phyloP scores from a whole-genome alignment of 1,139 yeast species.

The Lodderomyces beijingensis region DNA sequence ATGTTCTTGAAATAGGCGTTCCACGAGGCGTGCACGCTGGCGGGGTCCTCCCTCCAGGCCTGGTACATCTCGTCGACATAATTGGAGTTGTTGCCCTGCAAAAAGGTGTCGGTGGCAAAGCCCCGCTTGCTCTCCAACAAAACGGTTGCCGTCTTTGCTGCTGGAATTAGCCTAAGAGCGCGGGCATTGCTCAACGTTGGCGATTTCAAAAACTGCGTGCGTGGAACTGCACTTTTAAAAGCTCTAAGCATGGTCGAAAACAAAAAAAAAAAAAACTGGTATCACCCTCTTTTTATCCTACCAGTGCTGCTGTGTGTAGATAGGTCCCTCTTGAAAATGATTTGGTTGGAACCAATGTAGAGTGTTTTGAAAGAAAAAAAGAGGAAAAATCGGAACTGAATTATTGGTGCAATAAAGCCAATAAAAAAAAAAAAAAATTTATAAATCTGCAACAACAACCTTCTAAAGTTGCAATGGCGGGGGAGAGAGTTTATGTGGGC shows the following conservation, averaged over 20 bases:
- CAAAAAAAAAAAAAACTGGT: background rate
- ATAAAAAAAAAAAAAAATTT: too few species aligned
- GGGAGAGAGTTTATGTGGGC: too few species aligned
- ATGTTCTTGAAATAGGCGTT: slow-evolving; percentile 91
- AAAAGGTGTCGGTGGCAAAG: slow-evolving; percentile 36
- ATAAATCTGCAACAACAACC: too few species aligned
- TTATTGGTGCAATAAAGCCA: too few species aligned
- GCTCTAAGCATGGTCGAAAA: slow-evolving; percentile 39
- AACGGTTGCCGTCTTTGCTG: background rate
- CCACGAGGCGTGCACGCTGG: slow-evolving; percentile 94
- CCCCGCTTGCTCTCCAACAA: slow-evolving; percentile 6
- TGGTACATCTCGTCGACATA: slow-evolving; percentile 97
- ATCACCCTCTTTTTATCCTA: too few species aligned
- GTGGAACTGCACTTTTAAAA: slow-evolving; percentile 37
- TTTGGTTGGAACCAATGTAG: too few species aligned
- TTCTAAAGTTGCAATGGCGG: too few species aligned
- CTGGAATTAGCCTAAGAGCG: background rate
- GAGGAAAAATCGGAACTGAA: background rate
- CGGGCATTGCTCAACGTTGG: slow-evolving; percentile 2
- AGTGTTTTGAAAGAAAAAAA: too few species aligned
- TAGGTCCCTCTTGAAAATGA: too few species aligned
- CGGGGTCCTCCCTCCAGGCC: slow-evolving; percentile 89
- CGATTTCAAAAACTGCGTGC: slow-evolving; percentile 21
- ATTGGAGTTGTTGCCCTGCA: slow-evolving; percentile 81
- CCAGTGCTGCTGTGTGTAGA: too few species aligned